phyloP scores from a whole-genome alignment of 257 asterid genomes.

The Penstemon eatonii region DNA sequence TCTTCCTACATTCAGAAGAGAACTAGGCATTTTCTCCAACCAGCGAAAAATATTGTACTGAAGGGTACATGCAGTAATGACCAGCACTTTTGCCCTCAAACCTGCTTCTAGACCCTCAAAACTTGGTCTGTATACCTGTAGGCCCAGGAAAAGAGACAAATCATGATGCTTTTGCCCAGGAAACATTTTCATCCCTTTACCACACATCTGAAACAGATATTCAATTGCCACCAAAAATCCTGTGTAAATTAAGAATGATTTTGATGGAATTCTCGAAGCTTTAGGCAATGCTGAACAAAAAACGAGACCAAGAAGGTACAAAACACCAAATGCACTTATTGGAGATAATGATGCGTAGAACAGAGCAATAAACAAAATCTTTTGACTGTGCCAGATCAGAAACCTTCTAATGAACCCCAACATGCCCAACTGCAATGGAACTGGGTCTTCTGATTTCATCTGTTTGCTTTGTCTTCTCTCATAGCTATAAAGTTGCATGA shows the following conservation, averaged over 20 bases:
- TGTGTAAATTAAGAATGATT: slow-evolving; percentile 72
- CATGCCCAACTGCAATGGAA: slow-evolving; percentile 63
- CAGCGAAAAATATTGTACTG: slow-evolving; percentile 89
- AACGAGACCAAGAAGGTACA: slow-evolving; percentile 82
- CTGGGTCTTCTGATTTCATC: slow-evolving; percentile 54
- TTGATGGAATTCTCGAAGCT: slow-evolving; percentile 85
- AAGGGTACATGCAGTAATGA: slow-evolving; percentile 87
- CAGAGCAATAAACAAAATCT: slow-evolving; percentile 66
- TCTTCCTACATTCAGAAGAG: slow-evolving; percentile 50
- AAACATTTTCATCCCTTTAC: slow-evolving; percentile 77
- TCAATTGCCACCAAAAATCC: slow-evolving; percentile 73
- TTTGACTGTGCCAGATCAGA: slow-evolving; percentile 95
- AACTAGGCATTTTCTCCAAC: slow-evolving; percentile 70
- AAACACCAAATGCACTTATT: slow-evolving; percentile 77
- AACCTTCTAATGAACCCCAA: slow-evolving; percentile 75
- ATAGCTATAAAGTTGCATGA: slow-evolving; percentile 98
- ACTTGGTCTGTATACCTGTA: slow-evolving; percentile 63
- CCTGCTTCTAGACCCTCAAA: slow-evolving; percentile 92
- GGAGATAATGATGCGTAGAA: slow-evolving; percentile 94
- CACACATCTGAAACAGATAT: slow-evolving; percentile 97
- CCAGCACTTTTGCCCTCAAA: slow-evolving; percentile 85
- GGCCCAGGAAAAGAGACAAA: slow-evolving; percentile 75
- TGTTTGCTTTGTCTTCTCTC: slow-evolving; percentile 93
- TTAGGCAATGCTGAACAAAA: slow-evolving; percentile 71
- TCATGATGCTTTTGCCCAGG: slow-evolving; percentile 81